phyloP scores from a whole-genome alignment of 169 alveolate species.

The Plasmodium relictum region DNA sequence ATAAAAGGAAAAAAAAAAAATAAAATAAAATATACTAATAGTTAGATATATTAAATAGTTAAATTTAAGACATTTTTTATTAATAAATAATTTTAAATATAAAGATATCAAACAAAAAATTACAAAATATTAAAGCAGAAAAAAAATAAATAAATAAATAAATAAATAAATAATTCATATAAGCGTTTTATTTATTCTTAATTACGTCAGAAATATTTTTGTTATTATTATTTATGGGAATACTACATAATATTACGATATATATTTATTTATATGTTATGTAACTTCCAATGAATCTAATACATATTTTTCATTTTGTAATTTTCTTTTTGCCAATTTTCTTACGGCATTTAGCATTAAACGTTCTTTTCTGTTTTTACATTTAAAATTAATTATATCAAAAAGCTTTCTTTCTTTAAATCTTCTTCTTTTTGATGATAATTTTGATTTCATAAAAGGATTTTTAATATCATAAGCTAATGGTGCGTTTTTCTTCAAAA shows the following conservation, averaged over 20 bases:
- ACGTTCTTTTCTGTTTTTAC: conserved; percentile 83
- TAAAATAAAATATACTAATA: too few relatives aligned
- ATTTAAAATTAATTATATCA: conserved; percentile 81
- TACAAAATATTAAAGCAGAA: too few relatives aligned
- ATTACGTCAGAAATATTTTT: background rate
- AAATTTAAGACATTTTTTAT: too few relatives aligned
- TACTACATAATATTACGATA: background rate
- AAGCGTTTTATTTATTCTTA: background rate
- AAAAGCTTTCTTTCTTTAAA: conserved; percentile 83
- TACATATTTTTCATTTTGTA: conserved; percentile 66
- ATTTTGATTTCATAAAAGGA: conserved; percentile 81
- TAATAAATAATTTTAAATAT: too few relatives aligned
- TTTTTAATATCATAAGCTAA: conserved; percentile 83
- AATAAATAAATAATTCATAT: too few relatives aligned
- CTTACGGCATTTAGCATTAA: conserved; percentile 80
- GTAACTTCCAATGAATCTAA: conserved; percentile 41
- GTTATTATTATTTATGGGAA: background rate
- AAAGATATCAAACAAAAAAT: too few relatives aligned
- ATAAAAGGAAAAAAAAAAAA: too few relatives aligned
- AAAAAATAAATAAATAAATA: background rate
- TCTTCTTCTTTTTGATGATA: conserved; percentile 84
- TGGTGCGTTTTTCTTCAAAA: conserved; percentile 79
- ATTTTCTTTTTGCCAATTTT: conserved; percentile 64
- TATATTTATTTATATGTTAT: conserved; percentile 3
- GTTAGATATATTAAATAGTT: too few relatives aligned